Evolutionary conservation across 2,329 filamentous ascomycete genomes (phyloP), one percentile per base, ranked within the genome.

Genomic region (Magnaporthiopsis poae): DNA sequence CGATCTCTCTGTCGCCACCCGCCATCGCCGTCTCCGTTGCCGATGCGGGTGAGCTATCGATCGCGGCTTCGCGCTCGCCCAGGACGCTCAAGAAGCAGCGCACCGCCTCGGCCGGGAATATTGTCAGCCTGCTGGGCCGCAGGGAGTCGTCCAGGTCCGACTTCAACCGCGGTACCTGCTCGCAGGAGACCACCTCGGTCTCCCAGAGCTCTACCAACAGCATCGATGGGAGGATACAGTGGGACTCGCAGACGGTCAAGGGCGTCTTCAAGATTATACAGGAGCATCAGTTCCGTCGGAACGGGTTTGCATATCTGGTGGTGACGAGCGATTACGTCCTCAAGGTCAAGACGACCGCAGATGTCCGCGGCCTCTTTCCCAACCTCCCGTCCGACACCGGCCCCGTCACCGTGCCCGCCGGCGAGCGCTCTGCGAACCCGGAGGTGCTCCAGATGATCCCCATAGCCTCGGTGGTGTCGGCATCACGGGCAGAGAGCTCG

Each of bases 401-500:
- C 66, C 77, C 78, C 25, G 61, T 61, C 15, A 33, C 69, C 56
- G 21, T 33, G 11, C 72, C 73, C 31, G 64, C 71, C 21, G 71
- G 69, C 64, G 73, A 73, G 15, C 66, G 70, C n/a, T 64, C 66
- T 35, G 68, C 72, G 2, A 64, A 69, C 0, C 71, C 74, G 15
- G 75, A 76, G 33, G 76, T 76, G 15, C 59, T 73, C 9, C 71
- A 82, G 39, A 78, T 81, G 63, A 78, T 86, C 9, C 81, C 83
- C 0, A 73, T 85, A 9, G 77, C 80, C 21, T 79, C 78, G 56
- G 77, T 86, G 31, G 80, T 86, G 56, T 81, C 84, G 2, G 79
- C 80, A 2, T 85, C 84, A 69, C 79, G 79, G 36, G 80, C 83
- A 36, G 83, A 85, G 70, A 79, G 78, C 61, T 78, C 78, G 1